Evolutionary conservation across 306 rosid species (phyloP).

Genomic region (Hippophae rhamnoides): DNA sequence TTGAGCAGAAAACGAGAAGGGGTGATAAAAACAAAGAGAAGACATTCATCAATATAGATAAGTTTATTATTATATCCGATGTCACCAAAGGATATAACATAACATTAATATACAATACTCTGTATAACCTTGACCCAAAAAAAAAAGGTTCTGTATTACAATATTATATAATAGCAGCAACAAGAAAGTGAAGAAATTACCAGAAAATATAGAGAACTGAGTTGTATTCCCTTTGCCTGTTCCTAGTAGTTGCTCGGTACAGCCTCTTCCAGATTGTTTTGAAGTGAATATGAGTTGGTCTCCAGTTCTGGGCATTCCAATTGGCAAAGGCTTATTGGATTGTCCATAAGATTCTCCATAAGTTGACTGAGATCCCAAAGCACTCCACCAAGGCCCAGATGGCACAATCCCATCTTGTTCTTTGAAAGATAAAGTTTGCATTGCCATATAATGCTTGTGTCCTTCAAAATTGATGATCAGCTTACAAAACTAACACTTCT

Average conservation of each 20-base stretch:
- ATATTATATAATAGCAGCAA: not conserved
- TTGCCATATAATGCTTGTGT: slow-evolving; percentile 32
- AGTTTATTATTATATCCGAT: too few species aligned
- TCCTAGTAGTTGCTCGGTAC: slow-evolving; percentile 28
- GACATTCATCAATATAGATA: too few species aligned
- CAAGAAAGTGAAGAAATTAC: slow-evolving; percentile 28
- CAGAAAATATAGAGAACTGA: slow-evolving; percentile 68
- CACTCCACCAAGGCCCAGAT: slow-evolving; percentile 66
- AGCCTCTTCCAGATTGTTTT: slow-evolving; percentile 38
- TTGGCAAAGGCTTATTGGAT: slow-evolving; percentile 42
- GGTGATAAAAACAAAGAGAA: too few species aligned
- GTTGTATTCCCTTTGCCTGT: slow-evolving; percentile 41
- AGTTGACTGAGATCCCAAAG: slow-evolving; percentile 46
- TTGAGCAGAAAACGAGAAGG: too few species aligned
- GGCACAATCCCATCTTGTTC: slow-evolving; percentile 49
- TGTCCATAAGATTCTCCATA: slow-evolving; percentile 57
- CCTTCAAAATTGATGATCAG: too few species aligned
- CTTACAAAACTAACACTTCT: too few species aligned
- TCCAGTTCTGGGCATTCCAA: slow-evolving; percentile 36
- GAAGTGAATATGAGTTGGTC: slow-evolving; percentile 33
- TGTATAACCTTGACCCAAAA: too few species aligned
- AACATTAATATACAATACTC: too few species aligned
- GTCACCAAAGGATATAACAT: too few species aligned
- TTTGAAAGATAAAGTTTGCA: slow-evolving; percentile 52
- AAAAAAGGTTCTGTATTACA: not conserved